Evolutionary conservation across 768 basidiomycete species (phyloP).

Genomic region (Lactarius evosmus): DNA sequence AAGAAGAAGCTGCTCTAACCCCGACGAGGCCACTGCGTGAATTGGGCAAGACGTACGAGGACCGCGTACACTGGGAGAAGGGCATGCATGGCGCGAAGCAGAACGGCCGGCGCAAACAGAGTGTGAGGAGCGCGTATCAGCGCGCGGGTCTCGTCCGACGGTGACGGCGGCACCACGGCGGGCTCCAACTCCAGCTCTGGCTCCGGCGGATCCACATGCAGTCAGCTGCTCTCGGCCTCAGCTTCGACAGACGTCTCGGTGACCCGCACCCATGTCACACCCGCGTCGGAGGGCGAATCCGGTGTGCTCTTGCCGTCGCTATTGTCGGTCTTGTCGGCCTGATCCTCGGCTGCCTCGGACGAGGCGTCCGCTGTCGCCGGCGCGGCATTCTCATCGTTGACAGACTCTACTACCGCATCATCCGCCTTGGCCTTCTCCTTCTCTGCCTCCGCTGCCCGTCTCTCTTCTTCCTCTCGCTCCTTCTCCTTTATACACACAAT

Average conservation of each 20-base stretch:
- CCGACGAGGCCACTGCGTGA: slow-evolving; percentile 15
- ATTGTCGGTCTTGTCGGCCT: slow-evolving; percentile 37
- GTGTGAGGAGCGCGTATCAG: slow-evolving; percentile 3
- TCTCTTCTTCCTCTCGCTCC: slow-evolving; percentile 64
- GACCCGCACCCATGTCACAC: slow-evolving; percentile 23
- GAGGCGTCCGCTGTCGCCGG: slow-evolving; percentile 29
- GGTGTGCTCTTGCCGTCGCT: slow-evolving; percentile 30
- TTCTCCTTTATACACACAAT: slow-evolving; percentile 53
- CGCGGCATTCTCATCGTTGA: slow-evolving; percentile 30
- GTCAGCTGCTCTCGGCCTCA: slow-evolving; percentile 22
- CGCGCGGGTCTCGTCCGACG: not conserved
- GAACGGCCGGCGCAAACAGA: slow-evolving; percentile 14
- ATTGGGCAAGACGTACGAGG: slow-evolving; percentile 21
- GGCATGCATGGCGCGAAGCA: slow-evolving; percentile 19
- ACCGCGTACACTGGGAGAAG: slow-evolving; percentile 24
- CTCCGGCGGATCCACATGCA: slow-evolving; percentile 21
- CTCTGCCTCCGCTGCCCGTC: slow-evolving; percentile 50
- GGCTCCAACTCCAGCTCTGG: slow-evolving; percentile 8
- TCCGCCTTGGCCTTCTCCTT: slow-evolving; percentile 34
- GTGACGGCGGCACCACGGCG: not conserved
- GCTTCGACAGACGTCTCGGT: slow-evolving; percentile 15
- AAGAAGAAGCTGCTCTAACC: slow-evolving; percentile 13
- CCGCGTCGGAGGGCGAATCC: slow-evolving; percentile 19
- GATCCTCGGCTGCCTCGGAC: slow-evolving; percentile 37
- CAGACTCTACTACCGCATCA: slow-evolving; percentile 26